These are phyloP conservation scores for Dactylellina parvicollis DNA, from an alignment of 2,329 filamentous ascomycete species.

Conservation along the genomic window DNA sequence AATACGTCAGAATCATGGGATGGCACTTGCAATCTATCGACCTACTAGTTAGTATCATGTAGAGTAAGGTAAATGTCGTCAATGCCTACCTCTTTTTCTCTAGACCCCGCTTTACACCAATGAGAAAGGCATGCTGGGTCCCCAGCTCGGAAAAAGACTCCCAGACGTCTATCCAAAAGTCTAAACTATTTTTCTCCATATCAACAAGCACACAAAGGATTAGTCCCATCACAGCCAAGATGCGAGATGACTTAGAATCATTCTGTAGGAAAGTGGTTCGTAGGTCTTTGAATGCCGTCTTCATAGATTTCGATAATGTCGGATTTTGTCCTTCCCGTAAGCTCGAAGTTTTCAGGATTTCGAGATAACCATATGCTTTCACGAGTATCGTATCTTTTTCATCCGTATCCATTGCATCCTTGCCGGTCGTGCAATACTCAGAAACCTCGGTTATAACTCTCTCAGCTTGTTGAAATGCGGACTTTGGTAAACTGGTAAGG, in stretches of 20 bases:
- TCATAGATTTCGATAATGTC: conserved; percentile 1
- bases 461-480: conserved; percentile 7
- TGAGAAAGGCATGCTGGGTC: conserved; percentile 12
- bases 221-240: conserved; percentile 20
- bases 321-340: not conserved
- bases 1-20: conserved; percentile 17
- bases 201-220: conserved; percentile 17
- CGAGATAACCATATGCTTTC: conserved; percentile 31
- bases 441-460: conserved; percentile 6
- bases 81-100: conserved; percentile 34
- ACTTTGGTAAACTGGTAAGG: conserved; percentile 8
- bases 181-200: conserved; percentile 2
- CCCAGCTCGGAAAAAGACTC: conserved; percentile 21
- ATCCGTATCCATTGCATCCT: conserved; percentile 35
- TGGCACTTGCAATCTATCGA: conserved; percentile 5
- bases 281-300: not conserved
- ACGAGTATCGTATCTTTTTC: conserved; percentile 13
- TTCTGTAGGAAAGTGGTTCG: not conserved
- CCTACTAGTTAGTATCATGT: not conserved
- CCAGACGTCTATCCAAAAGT: conserved; percentile 26
- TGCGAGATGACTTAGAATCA: not conserved
- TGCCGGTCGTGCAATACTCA: not conserved
- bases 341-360: conserved; percentile 16
- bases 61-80: not conserved
- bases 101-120: conserved; percentile 20